Base-by-base conservation (phyloP, 1,139 yeast species). In the Sugiyamaella xylanicola region DNA sequence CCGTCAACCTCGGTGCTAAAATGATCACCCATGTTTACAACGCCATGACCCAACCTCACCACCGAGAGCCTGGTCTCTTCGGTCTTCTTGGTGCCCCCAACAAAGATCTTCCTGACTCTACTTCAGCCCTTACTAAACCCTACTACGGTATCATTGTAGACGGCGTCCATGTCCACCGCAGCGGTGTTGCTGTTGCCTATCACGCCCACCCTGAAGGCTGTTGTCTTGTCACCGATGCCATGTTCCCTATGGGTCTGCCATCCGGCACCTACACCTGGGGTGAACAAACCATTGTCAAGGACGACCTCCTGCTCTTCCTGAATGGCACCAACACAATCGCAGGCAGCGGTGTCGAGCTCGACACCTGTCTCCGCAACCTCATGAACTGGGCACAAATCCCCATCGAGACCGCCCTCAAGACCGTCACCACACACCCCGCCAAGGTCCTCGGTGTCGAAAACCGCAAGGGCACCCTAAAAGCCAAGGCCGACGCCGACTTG, bases 31-130 rank as follows among this genome's bases (percentile, higher is more conserved):
- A 83, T 64, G 74, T 83, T 59, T 83, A 80, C 69, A 83, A 83
- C 63, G 87, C 87, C 61, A 83, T 83, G 87, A 84, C 85, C 2
- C 85, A 80, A 65, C 85, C 84, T 1, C 86, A 82, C 63, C 86
- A 83, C 63, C 73, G 87, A 63, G 80, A 82, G 51, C 82, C 81
- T 8, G 86, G 87, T 13, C 79, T 82, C 16, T 75, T 82, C 36
- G 87, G 87, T 3, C 72, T 83, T 46, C 74, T 82, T 35, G 78
- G 79, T 25, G 59, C 61, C 4, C 55, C 63, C 27, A 17, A 54
- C 19, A 47, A 56, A 47, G 65, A 61, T 40, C 53, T 59, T 22
- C 59, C 57, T 21, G 29, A 25, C 11, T 46, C 51, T 51, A 36
- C 51, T 16, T 49, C 48, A 15, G 35, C 39, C 15, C 50, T 46